Evolutionary conservation across 306 rosid genomes (phyloP).

Genomic region (Parietaria judaica): DNA sequence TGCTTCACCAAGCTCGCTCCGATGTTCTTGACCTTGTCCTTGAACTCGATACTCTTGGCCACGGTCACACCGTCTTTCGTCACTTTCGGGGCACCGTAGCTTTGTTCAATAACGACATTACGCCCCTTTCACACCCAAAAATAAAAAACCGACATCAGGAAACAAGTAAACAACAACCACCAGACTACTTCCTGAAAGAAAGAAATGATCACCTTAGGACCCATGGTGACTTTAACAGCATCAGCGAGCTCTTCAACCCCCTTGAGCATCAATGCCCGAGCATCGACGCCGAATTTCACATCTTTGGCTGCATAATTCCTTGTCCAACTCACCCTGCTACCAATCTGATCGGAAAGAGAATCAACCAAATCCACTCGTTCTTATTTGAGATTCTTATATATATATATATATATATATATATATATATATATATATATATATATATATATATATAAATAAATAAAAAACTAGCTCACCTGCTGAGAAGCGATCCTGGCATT

Average conservation of each 20-base stretch:
- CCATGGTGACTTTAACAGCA: conserved; percentile 96
- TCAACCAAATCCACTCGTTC: too few species aligned
- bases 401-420: too few species aligned
- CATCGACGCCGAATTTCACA: conserved; percentile 86
- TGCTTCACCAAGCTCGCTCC: conserved; percentile 98
- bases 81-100: conserved; percentile 89
- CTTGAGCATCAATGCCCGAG: conserved; percentile 86
- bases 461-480: conserved; percentile 43
- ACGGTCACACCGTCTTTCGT: conserved; percentile 97
- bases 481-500: conserved; percentile 51
- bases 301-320: conserved; percentile 92
- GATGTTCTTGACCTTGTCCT: conserved; percentile 76
- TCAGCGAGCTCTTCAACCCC: conserved; percentile 95
- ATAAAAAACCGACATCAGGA: not conserved
- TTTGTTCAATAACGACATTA: conserved; percentile 82
- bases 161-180: conserved; percentile 7
- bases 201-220: conserved; percentile 64
- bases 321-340: conserved; percentile 56
- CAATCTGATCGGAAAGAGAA: conserved; percentile 30
- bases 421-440: too few species aligned
- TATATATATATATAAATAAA: too few species aligned
- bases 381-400: not conserved
- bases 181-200: not conserved
- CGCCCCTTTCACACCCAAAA: conserved; percentile 58
- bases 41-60: conserved; percentile 86